Percentiles rank a stretch among this genome's conserved stretches.
Conservation (phyloP, 1,284 basidiomycete genomes). For the Pyrrhoderma lamaoense region DNA sequence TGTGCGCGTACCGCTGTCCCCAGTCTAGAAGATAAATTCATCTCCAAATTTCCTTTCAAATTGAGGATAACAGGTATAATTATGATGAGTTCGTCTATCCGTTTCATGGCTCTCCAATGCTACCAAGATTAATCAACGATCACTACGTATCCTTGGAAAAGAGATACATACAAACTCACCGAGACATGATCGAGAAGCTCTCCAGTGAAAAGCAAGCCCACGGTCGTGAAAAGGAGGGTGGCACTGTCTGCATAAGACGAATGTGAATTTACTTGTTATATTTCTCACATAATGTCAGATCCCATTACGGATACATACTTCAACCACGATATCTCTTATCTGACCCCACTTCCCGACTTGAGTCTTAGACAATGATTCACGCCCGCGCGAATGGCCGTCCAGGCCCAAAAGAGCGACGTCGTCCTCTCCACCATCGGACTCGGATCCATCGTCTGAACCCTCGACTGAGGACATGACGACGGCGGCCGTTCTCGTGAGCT, state of each 20-base stretch:
- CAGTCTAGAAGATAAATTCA: constrained; percentile 81
- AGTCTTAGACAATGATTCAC: constrained; percentile 8
- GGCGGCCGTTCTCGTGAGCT: background rate
- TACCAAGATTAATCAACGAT: constrained; percentile 26
- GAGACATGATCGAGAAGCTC: constrained; percentile 83
- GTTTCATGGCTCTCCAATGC: constrained; percentile 85
- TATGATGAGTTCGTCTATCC: constrained; percentile 93
- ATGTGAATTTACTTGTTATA: no score
- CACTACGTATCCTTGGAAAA: background rate
- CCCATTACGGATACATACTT: constrained; percentile 27
- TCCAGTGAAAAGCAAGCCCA: constrained; percentile 80
- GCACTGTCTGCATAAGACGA: constrained; percentile 52
- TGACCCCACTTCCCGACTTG: constrained; percentile 39
- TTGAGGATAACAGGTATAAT: constrained; percentile 94
- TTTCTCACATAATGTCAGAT: background rate
- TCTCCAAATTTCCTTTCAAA: constrained; percentile 94
- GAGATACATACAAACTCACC: constrained; percentile 41
- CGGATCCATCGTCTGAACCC: constrained; percentile 13
- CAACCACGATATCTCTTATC: constrained; percentile 52
- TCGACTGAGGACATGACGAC: constrained; percentile 3
- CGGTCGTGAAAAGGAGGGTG: constrained; percentile 61
- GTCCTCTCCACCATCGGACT: constrained; percentile 11
- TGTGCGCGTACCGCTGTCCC: constrained; percentile 46
- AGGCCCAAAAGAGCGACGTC: constrained; percentile 13
- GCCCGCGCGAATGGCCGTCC: constrained; percentile 13